Evolutionary conservation across 139 green algal genomes (phyloP), one percentile per base, ranked within the genome.

Genomic region (Edaphochlamys debaryana): DNA sequence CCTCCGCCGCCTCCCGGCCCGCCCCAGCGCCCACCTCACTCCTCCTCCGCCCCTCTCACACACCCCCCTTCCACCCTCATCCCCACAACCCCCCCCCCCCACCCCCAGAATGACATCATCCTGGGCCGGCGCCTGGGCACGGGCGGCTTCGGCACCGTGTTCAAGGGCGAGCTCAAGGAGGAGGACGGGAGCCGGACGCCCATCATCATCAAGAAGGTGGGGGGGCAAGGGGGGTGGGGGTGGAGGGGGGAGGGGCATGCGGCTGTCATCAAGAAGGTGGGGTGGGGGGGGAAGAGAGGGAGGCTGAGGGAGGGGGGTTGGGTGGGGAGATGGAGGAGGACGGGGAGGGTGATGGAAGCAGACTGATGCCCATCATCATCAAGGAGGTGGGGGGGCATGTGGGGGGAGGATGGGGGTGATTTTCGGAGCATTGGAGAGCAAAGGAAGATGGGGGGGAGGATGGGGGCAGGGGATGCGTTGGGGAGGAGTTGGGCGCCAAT

Each of bases 61-160:
- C n/a, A 54, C 45, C 45, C 13, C 45, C 45, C 13, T 9, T 54
- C 13, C 45, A 13, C 45, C 34, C 17, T 1, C 50, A 22, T 48
- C 23, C 27, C 32, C 1, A 30, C 30, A 0, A 1, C 37, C 40
- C 19, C 34, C 48, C 32, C 11, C n/a, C 1, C 32, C 69, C 56
- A 41, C 42, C 50, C 52, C 52, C 87, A 95, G 92, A 86, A 93
- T 30, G 94, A 98, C 79, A 91, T 98, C 30, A 83, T 87, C 32
- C 67, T 98, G n/a, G 95, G 94, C 32, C 93, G 94, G 78, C 95
- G 95, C 67, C 88, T 99, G 37, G 97, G 94, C 41, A 87, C 91
- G 4, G 97, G 97, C 42, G 97, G 94, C 3, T 99, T 99, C 92
- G 97, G 97, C 45, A 95, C 91, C 8, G 97, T 99, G 42, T 99